Evolutionary conservation across 352 stramenopile species (phyloP), one percentile per base, ranked within the genome.

Genomic region (Salisapilia sapeloensis): DNA sequence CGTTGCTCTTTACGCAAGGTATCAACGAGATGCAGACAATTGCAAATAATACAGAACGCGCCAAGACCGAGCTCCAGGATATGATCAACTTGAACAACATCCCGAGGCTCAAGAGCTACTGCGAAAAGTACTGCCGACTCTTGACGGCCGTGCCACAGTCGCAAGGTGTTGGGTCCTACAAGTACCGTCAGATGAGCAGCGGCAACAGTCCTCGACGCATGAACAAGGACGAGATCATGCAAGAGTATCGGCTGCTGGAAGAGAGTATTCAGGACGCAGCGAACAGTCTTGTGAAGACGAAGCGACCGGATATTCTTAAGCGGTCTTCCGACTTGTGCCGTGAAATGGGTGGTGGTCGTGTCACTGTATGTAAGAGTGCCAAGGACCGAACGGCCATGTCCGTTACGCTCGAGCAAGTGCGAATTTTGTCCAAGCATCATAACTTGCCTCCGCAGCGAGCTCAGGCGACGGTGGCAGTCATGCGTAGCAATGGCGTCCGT

Each of bases 371-470:
- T 48, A 98, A 98, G 46, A 96, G 72, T 52, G 92, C 92, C 11
- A 98, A 98, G 52, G 92, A 98, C 59, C 76, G 93, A 26, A 98
- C 93, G 23, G 91, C 86, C 29, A 98, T 98, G 93, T 94, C 92
- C 13, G 80, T 97, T 17, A 98, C 92, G 17, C 77, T 97, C 19
- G 94, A 97, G 49, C 81, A 97, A 44, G 83, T 85, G 19, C 72
- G 74, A 18, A 86, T 92, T 20, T 35, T 92, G 53, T 64, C 80
- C 31, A 66, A 65, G 18, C 74, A 89, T 46, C 76, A 92, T 41
- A 74, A 85, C 31, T 38, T 92, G 29, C 74, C 70, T 2, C 37
- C 38, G 16, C 64, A 87, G 42, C 66, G 70, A 20, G 70, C 89
- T 5, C 62, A 67, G 11, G 67, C 67, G 11, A 92, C 74, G 0